Conservation (phyloP, 805 yeast genomes). For the Henningerozyma blattae region DNA sequence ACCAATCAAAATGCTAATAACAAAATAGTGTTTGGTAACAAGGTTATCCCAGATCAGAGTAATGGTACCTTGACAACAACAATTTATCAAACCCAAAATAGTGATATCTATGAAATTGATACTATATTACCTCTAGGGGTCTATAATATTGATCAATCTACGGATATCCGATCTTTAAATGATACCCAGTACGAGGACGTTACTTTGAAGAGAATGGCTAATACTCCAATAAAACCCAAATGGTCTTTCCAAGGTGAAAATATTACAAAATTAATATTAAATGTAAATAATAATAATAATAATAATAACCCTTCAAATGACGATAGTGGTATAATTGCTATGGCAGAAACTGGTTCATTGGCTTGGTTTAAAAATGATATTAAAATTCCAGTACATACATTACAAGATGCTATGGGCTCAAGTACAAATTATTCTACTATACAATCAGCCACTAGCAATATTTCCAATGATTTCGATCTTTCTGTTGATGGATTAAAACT, state of each 20-base stretch:
- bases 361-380: constrained; percentile 22
- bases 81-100: constrained; percentile 16
- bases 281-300: constrained; percentile 2
- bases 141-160: constrained; percentile 1
- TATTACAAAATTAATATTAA: constrained; percentile 10
- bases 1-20: constrained; percentile 6
- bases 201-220: constrained; percentile 6
- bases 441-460: neutral
- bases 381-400: constrained; percentile 13
- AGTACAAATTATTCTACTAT: constrained; percentile 2
- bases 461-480: constrained; percentile 12
- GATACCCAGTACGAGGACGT: constrained; percentile 29
- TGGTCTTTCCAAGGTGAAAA: constrained; percentile 21
- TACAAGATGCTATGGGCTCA: constrained; percentile 16
- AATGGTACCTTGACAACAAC: constrained; percentile 18
- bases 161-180: neutral
- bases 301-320: no score
- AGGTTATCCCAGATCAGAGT: constrained; percentile 15
- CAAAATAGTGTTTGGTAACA: constrained; percentile 14
- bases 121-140: constrained; percentile 20
- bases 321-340: constrained; percentile 22
- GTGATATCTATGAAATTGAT: constrained; percentile 19
- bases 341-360: constrained; percentile 19
- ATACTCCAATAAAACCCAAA: constrained; percentile 9
- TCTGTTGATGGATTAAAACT: constrained; percentile 12